Evolutionary conservation across 805 yeast genomes (phyloP), one percentile per base, ranked within the genome.

Genomic region (Jamesozyma jinghongensis): DNA sequence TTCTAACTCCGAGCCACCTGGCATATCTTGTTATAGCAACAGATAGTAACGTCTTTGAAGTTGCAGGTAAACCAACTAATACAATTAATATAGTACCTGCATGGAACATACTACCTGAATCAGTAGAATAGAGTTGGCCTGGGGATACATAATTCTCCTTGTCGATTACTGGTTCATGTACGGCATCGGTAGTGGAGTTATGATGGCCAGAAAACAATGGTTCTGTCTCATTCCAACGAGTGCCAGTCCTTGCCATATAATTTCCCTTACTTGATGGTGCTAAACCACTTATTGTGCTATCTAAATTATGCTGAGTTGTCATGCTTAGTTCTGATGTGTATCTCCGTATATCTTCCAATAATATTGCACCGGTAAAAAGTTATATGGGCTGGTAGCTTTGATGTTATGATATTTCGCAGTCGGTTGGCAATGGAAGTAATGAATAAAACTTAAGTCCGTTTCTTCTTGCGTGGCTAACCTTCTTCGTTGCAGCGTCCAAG

Each of bases 1-100:
- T 81, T 54, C 84, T 81, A 17, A 92, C 97, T 4, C 98, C 98
- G 34, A 92, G 68, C 98, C 98, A 92, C 53, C 97, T 74, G 50
- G 94, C 69, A 61, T 88, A 92, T 43, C 98, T 74, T 3, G 96
- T 86, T 48, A 92, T 70, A 12, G 95, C 81, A 31, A 90, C 97
- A 5, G 96, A 82, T 38, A 90, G 69, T 58, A 87, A 86, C 1
- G 98, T 92, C 59, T 92, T 92, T 2, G 97, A 97, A 36, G 97
- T 73, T 1, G 96, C 97, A 2, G 98, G 97, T 44, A 88, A 69
- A 0, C 98, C 98, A 4, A 85, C 90, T 50, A 92, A 71, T 3
- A 83, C 85, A 40, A 92, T 81, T 52, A 94, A 77, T 34, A 92
- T 78, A 53, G 85, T 84, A 3, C 98, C 98, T 4, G 98, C 97